Evolutionary conservation across 2,329 filamentous ascomycete species (phyloP).

Genomic region (Diplodia intermedia): DNA sequence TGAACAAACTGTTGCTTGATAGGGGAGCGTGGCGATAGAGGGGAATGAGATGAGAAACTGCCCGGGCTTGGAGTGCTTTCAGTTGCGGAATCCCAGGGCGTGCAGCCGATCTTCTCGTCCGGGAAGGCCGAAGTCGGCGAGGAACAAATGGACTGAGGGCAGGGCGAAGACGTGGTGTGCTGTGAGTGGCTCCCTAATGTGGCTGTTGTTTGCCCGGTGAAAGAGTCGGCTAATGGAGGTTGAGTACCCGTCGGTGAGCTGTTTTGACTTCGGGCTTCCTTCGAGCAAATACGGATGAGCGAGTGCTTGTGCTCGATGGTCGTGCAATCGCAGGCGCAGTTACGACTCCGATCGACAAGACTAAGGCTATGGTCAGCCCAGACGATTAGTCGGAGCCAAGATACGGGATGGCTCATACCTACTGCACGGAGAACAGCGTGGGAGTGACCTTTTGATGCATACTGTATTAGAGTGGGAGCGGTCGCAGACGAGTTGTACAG

Average conservation of each 20-base stretch:
- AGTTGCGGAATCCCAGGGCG: neutral
- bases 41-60: neutral
- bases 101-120: neutral
- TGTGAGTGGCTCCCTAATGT: neutral
- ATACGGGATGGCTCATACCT: neutral
- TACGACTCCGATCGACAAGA: conserved; percentile 12
- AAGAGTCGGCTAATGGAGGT: neutral
- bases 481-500: no score
- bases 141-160: neutral
- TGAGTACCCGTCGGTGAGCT: neutral
- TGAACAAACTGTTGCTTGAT: neutral
- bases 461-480: neutral
- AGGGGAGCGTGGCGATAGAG: neutral
- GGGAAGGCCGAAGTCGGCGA: neutral
- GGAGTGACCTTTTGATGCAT: conserved; percentile 15
- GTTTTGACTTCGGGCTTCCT: neutral
- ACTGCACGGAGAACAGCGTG: conserved; percentile 19
- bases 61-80: neutral
- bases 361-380: conserved; percentile 22
- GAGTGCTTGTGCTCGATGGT: neutral
- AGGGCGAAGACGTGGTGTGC: neutral
- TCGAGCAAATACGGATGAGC: neutral
- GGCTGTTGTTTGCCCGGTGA: neutral
- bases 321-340: conserved; percentile 12
- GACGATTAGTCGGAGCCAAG: neutral